phyloP scores from a whole-genome alignment of 176 grass and related monocot genomes.

The Lolium perenne region DNA sequence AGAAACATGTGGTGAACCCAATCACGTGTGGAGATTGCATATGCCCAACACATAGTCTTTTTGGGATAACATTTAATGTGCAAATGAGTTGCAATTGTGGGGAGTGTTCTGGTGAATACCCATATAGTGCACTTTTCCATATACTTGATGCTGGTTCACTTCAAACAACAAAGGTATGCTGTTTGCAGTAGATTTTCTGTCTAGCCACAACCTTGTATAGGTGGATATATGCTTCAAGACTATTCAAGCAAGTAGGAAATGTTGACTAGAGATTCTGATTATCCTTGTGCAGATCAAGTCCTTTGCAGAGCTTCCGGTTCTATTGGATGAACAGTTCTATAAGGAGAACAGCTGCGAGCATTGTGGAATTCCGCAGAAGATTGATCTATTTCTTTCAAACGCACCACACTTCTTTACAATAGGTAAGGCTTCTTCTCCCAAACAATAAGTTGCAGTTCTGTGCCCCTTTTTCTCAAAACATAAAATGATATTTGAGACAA shows the following conservation, averaged over 20 bases:
- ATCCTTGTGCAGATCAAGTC: slow-evolving; percentile 25
- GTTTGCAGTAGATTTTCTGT: neutral
- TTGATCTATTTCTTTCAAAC: slow-evolving; percentile 1
- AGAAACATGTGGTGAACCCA: neutral
- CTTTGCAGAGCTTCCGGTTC: slow-evolving; percentile 12
- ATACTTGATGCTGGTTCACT: neutral
- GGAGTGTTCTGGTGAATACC: neutral
- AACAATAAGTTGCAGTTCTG: neutral
- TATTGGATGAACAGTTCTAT: neutral
- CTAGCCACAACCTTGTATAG: neutral
- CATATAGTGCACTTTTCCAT: slow-evolving; percentile 14
- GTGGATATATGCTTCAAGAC: neutral
- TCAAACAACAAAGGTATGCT: slow-evolving; percentile 32
- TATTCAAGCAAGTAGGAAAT: neutral
- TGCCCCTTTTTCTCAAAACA: neutral
- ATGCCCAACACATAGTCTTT: slow-evolving; percentile 22
- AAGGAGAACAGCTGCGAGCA: neutral
- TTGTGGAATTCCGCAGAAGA: slow-evolving; percentile 17
- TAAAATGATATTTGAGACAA: neutral
- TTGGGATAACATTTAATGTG: neutral
- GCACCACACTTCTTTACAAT: slow-evolving; percentile 34
- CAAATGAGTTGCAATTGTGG: slow-evolving; percentile 19
- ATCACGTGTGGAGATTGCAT: neutral
- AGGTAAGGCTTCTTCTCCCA: neutral
- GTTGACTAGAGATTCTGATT: neutral